Evolutionary conservation across 139 green algal species (phyloP).

Genomic region (Chlorella vulgaris): DNA sequence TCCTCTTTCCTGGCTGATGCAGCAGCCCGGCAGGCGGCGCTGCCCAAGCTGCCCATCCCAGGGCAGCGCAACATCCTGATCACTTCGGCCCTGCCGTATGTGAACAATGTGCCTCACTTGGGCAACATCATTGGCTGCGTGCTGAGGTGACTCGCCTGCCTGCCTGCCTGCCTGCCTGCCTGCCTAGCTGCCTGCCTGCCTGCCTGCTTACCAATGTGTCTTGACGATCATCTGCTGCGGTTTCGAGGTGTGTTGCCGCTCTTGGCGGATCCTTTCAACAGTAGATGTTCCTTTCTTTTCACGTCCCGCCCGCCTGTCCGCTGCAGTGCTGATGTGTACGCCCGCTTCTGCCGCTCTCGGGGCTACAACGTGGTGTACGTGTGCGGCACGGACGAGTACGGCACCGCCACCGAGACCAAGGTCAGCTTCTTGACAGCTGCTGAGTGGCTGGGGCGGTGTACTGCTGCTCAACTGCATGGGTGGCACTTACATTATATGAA

Average conservation of each 20-base stretch:
- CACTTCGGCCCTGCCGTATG: constrained; percentile 95
- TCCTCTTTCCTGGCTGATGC: constrained; percentile 47
- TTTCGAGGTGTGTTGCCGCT: no score
- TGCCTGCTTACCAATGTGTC: neutral
- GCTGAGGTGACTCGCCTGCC: constrained; percentile 47
- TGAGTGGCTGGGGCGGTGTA: neutral
- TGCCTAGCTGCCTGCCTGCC: neutral
- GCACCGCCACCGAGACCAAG: constrained; percentile 98
- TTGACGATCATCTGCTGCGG: no score
- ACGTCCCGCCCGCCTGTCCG: no score
- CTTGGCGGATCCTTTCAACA: no score
- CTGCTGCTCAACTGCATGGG: neutral
- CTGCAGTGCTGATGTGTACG: constrained; percentile 87
- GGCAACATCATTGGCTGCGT: constrained; percentile 99
- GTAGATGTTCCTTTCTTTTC: no score
- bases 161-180: neutral
- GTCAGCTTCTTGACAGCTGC: constrained; percentile 24
- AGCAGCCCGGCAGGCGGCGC: constrained; percentile 32
- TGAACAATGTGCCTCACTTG: constrained; percentile 99
- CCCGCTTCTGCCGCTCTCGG: constrained; percentile 84
- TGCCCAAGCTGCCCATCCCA: constrained; percentile 57
- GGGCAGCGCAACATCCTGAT: constrained; percentile 77
- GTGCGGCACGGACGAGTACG: constrained; percentile 99
- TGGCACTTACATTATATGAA: no score
- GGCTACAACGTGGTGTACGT: constrained; percentile 95